These are phyloP conservation scores for Aspergillus carlsbadensis DNA, from an alignment of 495 filamentous ascomycete genomes.

Conservation along the genomic window DNA sequence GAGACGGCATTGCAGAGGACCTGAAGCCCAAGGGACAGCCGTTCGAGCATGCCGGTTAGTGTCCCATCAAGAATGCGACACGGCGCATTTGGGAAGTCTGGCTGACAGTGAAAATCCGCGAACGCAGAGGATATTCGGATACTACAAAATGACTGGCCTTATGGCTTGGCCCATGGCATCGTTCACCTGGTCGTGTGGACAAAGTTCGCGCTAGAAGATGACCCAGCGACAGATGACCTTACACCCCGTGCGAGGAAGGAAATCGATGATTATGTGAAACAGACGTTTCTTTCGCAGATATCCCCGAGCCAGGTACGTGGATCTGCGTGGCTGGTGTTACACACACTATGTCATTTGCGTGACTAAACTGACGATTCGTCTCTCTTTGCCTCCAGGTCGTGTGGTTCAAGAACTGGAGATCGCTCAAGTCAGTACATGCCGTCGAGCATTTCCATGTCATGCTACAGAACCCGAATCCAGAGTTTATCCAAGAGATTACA, in stretches of 20 bases:
- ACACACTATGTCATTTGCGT: neutral
- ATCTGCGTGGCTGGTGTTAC: neutral
- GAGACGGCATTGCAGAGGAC: conserved; percentile 32
- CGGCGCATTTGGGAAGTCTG: neutral
- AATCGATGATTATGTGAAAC: conserved; percentile 67
- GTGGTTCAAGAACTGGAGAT: conserved; percentile 91
- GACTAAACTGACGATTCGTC: neutral
- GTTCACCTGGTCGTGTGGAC: conserved; percentile 88
- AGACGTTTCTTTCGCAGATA: conserved; percentile 56
- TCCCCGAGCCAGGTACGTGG: conserved; percentile 42
- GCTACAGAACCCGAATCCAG: conserved; percentile 70
- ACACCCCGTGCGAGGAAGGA: conserved; percentile 58
- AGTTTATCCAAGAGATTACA: conserved; percentile 70
- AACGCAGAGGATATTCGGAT: conserved; percentile 66
- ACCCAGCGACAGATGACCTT: conserved; percentile 62
- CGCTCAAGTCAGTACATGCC: conserved; percentile 76
- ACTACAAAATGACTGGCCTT: conserved; percentile 88
- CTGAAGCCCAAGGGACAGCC: conserved; percentile 44
- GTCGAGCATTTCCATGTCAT: conserved; percentile 97
- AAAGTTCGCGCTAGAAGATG: conserved; percentile 77
- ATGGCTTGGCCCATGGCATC: conserved; percentile 72
- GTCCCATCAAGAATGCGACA: neutral
- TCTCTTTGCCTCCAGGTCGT: conserved; percentile 51
- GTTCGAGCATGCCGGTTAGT: conserved; percentile 52
- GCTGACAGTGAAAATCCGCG: neutral